These are phyloP conservation scores for Monosporascus ibericus DNA, from an alignment of 2,329 filamentous ascomycete species.

Conservation along the genomic window DNA sequence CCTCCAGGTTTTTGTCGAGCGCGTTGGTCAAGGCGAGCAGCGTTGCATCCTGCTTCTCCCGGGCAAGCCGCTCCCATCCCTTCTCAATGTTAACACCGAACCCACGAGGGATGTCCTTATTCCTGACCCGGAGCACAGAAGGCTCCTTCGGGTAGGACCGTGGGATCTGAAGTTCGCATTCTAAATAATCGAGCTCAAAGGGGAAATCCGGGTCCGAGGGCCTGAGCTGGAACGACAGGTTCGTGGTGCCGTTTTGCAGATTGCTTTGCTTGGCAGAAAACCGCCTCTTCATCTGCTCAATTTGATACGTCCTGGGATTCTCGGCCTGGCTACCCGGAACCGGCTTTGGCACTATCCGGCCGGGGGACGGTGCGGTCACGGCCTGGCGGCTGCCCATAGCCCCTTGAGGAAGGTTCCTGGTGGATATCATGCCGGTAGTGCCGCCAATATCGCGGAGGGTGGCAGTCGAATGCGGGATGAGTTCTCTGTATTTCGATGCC, in stretches of 20 bases:
- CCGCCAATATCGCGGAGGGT: background rate
- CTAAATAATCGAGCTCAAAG: slow-evolving; percentile 64
- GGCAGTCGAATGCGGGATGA: background rate
- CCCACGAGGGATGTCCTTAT: slow-evolving; percentile 63
- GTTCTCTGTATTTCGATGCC: background rate
- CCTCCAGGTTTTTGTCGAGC: slow-evolving; percentile 67
- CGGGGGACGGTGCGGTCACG: slow-evolving; percentile 35
- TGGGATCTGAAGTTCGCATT: slow-evolving; percentile 64
- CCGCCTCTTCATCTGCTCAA: slow-evolving; percentile 65
- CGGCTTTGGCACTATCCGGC: slow-evolving; percentile 57
- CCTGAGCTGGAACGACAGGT: slow-evolving; percentile 57
- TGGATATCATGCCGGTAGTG: slow-evolving; percentile 31
- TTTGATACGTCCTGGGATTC: slow-evolving; percentile 68
- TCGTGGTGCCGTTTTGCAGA: slow-evolving; percentile 42
- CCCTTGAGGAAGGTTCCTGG: slow-evolving; percentile 21
- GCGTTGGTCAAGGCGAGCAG: slow-evolving; percentile 62
- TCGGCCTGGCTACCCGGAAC: slow-evolving; percentile 57
- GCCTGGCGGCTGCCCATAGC: slow-evolving; percentile 37
- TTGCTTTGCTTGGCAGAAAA: slow-evolving; percentile 47
- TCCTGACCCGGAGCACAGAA: slow-evolving; percentile 58
- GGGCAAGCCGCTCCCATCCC: slow-evolving; percentile 62
- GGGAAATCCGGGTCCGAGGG: slow-evolving; percentile 83
- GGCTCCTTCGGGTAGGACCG: slow-evolving; percentile 51
- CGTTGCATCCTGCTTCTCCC: slow-evolving; percentile 48
- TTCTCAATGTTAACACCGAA: slow-evolving; percentile 72